These are phyloP conservation scores for Diversispora eburnea DNA, from an alignment of 192 early-diverging fungal species.

Conservation along the genomic window DNA sequence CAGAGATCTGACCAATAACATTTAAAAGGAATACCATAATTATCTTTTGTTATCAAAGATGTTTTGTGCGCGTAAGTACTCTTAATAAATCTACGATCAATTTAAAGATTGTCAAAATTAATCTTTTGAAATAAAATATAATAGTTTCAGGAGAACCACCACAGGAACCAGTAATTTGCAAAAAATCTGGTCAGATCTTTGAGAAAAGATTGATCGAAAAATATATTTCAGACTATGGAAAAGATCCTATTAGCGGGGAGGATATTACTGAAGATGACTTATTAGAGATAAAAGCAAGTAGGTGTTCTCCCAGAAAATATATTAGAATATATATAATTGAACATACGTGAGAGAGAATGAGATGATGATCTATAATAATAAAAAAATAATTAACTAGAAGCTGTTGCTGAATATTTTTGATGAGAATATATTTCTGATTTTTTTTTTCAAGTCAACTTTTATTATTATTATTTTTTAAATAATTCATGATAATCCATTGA, in stretches of 20 bases:
- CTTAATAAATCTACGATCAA: too few relatives aligned
- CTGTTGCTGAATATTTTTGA: slow-evolving; percentile 11
- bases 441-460: too few relatives aligned
- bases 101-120: too few relatives aligned
- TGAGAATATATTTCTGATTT: not conserved
- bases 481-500: too few relatives aligned
- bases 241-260: slow-evolving; percentile 78
- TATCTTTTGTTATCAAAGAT: too few relatives aligned
- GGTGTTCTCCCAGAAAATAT: slow-evolving; percentile 3
- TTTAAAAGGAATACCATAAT: too few relatives aligned
- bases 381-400: slow-evolving; percentile 14
- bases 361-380: not conserved
- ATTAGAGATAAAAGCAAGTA: slow-evolving; percentile 63
- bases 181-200: slow-evolving; percentile 80
- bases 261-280: slow-evolving; percentile 69
- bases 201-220: slow-evolving; percentile 86
- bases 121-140: not conserved
- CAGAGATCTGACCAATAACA: too few relatives aligned
- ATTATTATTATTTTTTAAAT: too few relatives aligned
- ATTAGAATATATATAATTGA: too few relatives aligned
- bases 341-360: too few relatives aligned
- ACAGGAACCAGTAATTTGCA: slow-evolving; percentile 82
- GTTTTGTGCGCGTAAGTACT: too few relatives aligned
- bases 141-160: slow-evolving; percentile 91
- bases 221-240: slow-evolving; percentile 77